Evolutionary conservation across 352 stramenopile genomes (phyloP), one percentile per base, ranked within the genome.

Genomic region (Pythium myriotylum): DNA sequence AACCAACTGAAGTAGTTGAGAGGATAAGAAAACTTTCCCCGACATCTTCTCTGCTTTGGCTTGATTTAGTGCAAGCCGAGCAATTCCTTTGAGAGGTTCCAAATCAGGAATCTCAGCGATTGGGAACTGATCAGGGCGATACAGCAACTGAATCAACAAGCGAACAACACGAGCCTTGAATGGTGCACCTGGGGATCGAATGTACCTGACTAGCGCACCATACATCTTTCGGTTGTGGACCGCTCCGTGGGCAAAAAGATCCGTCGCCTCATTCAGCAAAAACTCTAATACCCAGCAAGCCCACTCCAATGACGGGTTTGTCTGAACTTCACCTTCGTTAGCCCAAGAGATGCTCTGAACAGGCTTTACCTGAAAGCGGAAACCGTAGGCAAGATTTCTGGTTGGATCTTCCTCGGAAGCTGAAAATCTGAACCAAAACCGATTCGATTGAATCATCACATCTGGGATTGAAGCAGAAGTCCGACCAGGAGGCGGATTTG

Each of bases 191-290:
- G 87, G 76, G 12, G 86, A 94, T 9, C 86, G 81, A 12, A 94
- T 52, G 55, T 96, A 96, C 5, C 82, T 71, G 32, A 94, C 84
- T 9, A 96, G 73, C 17, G 87, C 85, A 3, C 72, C 81, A 55
- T 91, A 96, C 7, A 96, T 88, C 54, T 86, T 82, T 14, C 73
- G 75, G 50, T 94, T 92, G 62, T 96, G 87, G 4, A 95, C 84
- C 17, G 82, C 84, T 16, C 86, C 86, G 43, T 74, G 73, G 0
- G 70, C 56, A 8, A 93, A 73, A 2, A 95, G 42, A 49, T 89
- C 81, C 3, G 69, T 83, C 1, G 84, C 81, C 39, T 93, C 77
- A 49, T 90, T 92, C 3, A 96, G 64, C 43, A 96, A 55, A 17
- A 94, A 81, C 29, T 92, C 81, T 12, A 96, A 61, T 12, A 94